Base-by-base conservation (phyloP, 2,329 filamentous ascomycete genomes). In the Cercospora sp. region DNA sequence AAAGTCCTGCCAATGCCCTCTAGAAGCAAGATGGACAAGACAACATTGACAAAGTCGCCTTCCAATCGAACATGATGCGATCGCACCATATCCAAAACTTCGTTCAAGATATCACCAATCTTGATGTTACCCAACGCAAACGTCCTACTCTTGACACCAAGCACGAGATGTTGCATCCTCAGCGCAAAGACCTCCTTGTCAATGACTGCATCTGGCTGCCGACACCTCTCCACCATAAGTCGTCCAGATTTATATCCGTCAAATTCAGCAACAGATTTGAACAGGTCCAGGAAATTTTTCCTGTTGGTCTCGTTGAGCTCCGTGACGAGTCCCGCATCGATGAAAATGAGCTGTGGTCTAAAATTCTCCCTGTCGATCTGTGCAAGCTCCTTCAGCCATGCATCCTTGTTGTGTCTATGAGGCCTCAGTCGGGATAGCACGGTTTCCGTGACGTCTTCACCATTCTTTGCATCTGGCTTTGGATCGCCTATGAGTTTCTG, bases 41-140 rank as follows among this genome's bases (percentile, higher is more conserved):
- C 94, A 4, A 99, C 95, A 77, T 99, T 99, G 77, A 99, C 93
- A 77, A 98, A 99, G 78, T 99, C 95, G 8, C 95, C 95, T 80
- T 99, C 95, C 61, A 99, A 86, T 8, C 95, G 87, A 3, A 99
- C 95, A 77, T 99, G 95, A 78, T 99, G 95, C 9, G 85, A 83
- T 65, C 95, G 88, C 31, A 99, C 95, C 93, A 99, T 97, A 67
- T 86, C 86, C 55, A 99, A 83, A 0, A 98, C 95, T 74, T 96
- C 87, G 75, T 95, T 93, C 31, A 99, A 81, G 20, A 99, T 93
- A 74, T 99, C 95, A 10, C 95, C 95, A 70, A 99, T 97, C 81
- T 94, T 96, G 81, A 99, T 91, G 76, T 93, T 97, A 4, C 94
- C 94, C 0, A 99, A 85, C 0, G 95, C 94, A 65, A 99, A 90